Percentiles rank a stretch among this genome's conserved stretches.
Evolutionary conservation across 768 basidiomycete genomes (phyloP).

Genomic region (Leucocoprinus sp.): DNA sequence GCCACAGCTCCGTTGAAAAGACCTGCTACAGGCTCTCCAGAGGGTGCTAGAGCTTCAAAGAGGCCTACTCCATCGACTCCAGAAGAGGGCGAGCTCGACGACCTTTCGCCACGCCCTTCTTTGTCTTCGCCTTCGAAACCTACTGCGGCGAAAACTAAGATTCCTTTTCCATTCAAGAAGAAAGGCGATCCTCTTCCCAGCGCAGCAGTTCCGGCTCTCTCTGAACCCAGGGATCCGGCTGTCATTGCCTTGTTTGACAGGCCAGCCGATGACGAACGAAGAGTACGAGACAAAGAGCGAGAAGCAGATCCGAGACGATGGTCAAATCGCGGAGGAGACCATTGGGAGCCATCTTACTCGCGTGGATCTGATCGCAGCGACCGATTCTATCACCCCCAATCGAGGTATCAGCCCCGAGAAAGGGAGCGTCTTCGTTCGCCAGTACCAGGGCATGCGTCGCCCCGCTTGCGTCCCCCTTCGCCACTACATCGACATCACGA

Average conservation of each 20-base stretch:
- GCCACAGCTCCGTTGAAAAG: slow-evolving; percentile 36
- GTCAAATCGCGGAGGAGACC: slow-evolving; percentile 20
- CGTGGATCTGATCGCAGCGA: slow-evolving; percentile 10
- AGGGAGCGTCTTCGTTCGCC: slow-evolving; percentile 20
- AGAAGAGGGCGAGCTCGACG: slow-evolving; percentile 80
- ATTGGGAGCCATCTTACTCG: slow-evolving; percentile 25
- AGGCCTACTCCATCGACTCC: slow-evolving; percentile 57
- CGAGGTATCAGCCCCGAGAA: slow-evolving; percentile 14
- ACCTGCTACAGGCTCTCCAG: slow-evolving; percentile 45
- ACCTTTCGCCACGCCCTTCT: slow-evolving; percentile 23
- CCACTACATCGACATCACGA: slow-evolving; percentile 19
- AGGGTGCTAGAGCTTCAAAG: slow-evolving; percentile 43
- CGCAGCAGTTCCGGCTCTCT: not conserved
- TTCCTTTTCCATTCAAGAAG: slow-evolving; percentile 75
- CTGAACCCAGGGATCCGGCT: slow-evolving; percentile 17
- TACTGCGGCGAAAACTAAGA: slow-evolving; percentile 32
- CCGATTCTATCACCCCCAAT: slow-evolving; percentile 4
- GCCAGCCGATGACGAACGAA: slow-evolving; percentile 37
- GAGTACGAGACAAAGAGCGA: slow-evolving; percentile 18
- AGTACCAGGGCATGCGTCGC: slow-evolving; percentile 18
- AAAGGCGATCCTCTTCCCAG: slow-evolving; percentile 24
- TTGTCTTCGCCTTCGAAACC: slow-evolving; percentile 29
- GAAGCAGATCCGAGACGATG: slow-evolving; percentile 26
- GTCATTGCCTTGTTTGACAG: slow-evolving; percentile 26
- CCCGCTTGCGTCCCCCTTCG: slow-evolving; percentile 17